Conservation (phyloP, 805 yeast species). For the Saccharomyces paradoxus region DNA sequence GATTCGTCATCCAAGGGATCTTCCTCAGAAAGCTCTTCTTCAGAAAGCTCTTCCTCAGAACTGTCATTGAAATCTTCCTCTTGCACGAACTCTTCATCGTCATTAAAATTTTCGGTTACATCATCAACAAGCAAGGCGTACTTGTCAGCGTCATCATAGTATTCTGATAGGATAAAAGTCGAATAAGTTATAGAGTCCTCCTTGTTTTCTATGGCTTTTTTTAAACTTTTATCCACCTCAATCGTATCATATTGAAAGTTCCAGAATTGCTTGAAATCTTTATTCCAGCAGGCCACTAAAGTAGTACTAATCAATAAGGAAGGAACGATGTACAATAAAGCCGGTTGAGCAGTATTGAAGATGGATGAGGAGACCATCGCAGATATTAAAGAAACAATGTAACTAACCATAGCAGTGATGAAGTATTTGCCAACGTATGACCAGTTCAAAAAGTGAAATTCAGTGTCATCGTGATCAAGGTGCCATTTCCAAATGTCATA, state of each 20-base stretch:
- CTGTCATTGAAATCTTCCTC: not conserved
- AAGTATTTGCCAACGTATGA: slow-evolving; percentile 40
- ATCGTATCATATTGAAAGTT: slow-evolving; percentile 26
- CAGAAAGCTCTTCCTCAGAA: not conserved
- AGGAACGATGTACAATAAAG: slow-evolving; percentile 57
- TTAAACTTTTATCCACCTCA: slow-evolving; percentile 6
- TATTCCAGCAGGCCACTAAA: slow-evolving; percentile 30
- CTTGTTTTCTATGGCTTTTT: slow-evolving; percentile 5
- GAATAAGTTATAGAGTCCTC: slow-evolving; percentile 21
- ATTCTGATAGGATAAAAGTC: slow-evolving; percentile 7
- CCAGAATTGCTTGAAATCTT: slow-evolving; percentile 39
- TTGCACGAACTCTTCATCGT: not conserved
- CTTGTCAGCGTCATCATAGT: slow-evolving; percentile 2
- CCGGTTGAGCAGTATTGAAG: slow-evolving; percentile 53
- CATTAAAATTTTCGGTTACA: slow-evolving; percentile 5
- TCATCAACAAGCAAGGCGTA: slow-evolving; percentile 8
- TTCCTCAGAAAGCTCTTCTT: not conserved
- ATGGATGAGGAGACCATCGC: slow-evolving; percentile 37
- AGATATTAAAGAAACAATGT: slow-evolving; percentile 37
- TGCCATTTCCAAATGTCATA: slow-evolving; percentile 41
- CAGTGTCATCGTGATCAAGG: slow-evolving; percentile 21
- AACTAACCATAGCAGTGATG: slow-evolving; percentile 37
- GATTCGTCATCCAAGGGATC: not conserved
- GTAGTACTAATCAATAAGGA: slow-evolving; percentile 31
- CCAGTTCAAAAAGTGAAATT: slow-evolving; percentile 34